Percentiles rank a stretch among this genome's conserved stretches.
Conservation (phyloP, 169 alveolate species). For the Cryptosporidium andersoni region DNA sequence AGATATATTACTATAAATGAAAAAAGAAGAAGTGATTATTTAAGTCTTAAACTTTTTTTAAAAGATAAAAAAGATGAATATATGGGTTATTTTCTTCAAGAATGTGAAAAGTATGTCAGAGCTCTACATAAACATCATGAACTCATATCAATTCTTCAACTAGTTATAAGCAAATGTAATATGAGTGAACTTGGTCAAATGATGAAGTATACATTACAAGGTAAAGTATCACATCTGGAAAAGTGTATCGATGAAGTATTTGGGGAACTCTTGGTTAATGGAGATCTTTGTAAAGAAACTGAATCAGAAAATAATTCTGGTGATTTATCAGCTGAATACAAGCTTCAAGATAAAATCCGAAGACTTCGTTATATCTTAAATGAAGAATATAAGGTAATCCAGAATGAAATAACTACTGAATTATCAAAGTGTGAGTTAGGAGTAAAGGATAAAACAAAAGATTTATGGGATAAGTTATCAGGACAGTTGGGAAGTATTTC, state of each 20-base stretch:
- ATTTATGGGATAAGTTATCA: constrained; percentile 28
- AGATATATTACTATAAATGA: background rate
- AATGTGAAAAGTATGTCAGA: constrained; percentile 1
- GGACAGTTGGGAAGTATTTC: background rate
- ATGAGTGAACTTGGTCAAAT: constrained; percentile 19
- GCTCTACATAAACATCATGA: constrained; percentile 49
- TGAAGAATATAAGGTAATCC: constrained; percentile 5
- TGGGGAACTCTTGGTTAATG: constrained; percentile 60
- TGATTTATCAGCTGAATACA: constrained; percentile 5
- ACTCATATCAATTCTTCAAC: constrained; percentile 20
- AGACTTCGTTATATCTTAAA: constrained; percentile 31
- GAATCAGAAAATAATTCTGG: background rate
- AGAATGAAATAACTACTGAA: background rate
- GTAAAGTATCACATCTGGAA: constrained; percentile 26
- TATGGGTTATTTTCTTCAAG: constrained; percentile 13
- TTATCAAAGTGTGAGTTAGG: background rate
- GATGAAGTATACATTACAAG: constrained; percentile 19
- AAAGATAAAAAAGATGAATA: background rate
- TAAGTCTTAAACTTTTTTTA: constrained; percentile 1
- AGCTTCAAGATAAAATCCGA: constrained; percentile 29
- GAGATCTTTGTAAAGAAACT: constrained; percentile 1
- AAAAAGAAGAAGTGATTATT: background rate
- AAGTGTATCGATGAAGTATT: constrained; percentile 48
- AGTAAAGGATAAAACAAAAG: background rate
- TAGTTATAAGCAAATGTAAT: background rate